Evolutionary conservation across 2,329 filamentous ascomycete genomes (phyloP).

Genomic region (Gaeumannomyces tritici): DNA sequence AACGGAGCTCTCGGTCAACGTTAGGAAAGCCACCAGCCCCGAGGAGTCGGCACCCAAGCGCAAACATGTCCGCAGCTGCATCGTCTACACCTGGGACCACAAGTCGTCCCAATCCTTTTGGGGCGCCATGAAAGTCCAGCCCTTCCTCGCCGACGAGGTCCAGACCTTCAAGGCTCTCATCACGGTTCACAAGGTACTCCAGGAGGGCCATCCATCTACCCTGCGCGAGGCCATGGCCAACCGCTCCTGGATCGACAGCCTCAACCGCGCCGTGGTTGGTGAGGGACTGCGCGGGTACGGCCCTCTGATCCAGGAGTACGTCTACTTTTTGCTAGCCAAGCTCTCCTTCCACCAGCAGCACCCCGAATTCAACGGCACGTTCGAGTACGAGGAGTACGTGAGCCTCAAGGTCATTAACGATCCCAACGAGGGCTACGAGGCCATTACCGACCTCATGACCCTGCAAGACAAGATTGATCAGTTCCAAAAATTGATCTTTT

Average conservation of each 20-base stretch:
- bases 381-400: slow-evolving; percentile 98
- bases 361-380: slow-evolving; percentile 95
- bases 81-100: slow-evolving; percentile 99
- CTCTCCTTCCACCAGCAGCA: slow-evolving; percentile 94
- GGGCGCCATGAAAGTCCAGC: slow-evolving; percentile 98
- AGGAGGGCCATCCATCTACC: slow-evolving; percentile 86
- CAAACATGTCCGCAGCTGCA: slow-evolving; percentile 96
- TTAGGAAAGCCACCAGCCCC: slow-evolving; percentile 58
- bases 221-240: slow-evolving; percentile 84
- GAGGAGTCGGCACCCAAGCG: slow-evolving; percentile 61
- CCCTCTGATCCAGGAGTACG: slow-evolving; percentile 91
- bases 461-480: slow-evolving; percentile 97
- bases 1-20: slow-evolving; percentile 59
- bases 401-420: slow-evolving; percentile 97
- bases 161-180: slow-evolving; percentile 99
- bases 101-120: slow-evolving; percentile 93
- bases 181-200: slow-evolving; percentile 92
- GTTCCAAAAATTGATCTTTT: slow-evolving; percentile 97
- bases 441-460: slow-evolving; percentile 91
- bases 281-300: slow-evolving; percentile 86
- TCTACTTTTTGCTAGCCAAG: slow-evolving; percentile 90
- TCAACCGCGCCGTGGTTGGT: slow-evolving; percentile 72
- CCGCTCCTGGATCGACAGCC: slow-evolving; percentile 82
- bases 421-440: slow-evolving; percentile 95
- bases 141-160: slow-evolving; percentile 95